These are phyloP conservation scores for Scenedesmus sp. DNA, from an alignment of 163 green algal genomes.

Conservation along the genomic window DNA sequence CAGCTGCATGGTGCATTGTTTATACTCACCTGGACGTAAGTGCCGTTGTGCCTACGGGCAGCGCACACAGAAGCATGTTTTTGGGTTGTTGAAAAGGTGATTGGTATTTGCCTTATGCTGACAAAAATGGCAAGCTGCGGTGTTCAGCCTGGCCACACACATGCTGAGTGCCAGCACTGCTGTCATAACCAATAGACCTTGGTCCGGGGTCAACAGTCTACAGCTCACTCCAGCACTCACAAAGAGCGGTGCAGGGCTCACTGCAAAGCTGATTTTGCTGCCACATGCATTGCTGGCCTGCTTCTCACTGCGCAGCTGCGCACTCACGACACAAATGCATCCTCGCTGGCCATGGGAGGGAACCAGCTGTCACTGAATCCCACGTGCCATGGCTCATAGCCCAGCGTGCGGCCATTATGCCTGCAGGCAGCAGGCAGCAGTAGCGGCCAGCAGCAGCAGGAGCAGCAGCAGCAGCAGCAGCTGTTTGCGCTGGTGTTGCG, in stretches of 20 bases:
- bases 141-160: background rate
- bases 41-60: slow-evolving; percentile 13
- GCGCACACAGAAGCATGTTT: background rate
- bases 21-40: background rate
- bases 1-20: background rate
- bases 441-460: background rate
- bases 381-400: slow-evolving; percentile 42
- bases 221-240: no score
- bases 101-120: no score
- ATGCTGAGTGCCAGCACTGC: background rate
- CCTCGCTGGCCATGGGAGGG: background rate
- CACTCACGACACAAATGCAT: background rate
- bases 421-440: slow-evolving; percentile 13
- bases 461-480: background rate
- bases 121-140: no score
- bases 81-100: background rate
- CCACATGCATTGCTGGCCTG: background rate
- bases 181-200: background rate
- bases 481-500: background rate
- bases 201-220: no score
- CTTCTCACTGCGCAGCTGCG: background rate
- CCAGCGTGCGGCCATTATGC: slow-evolving; percentile 18
- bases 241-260: no score
- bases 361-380: slow-evolving; percentile 44
- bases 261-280: background rate